Evolutionary conservation across 345 rosid species (phyloP).

Genomic region (Hibiscus tridactylites): DNA sequence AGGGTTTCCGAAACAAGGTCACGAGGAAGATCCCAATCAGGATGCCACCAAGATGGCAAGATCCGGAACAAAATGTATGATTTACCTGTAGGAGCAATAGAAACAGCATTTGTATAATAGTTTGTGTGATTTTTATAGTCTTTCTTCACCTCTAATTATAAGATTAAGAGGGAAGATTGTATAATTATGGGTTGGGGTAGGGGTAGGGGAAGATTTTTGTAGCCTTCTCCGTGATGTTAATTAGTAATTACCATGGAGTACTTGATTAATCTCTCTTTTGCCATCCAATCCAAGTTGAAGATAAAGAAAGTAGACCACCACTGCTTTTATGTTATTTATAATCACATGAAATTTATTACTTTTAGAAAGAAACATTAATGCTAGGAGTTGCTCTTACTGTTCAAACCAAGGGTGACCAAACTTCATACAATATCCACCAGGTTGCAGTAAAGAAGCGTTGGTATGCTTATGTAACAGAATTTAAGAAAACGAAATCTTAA

Average conservation of each 20-base stretch:
- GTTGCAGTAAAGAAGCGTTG: too few relatives aligned
- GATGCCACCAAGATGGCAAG: conserved; percentile 12
- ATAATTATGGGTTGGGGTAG: not conserved
- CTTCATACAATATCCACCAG: too few relatives aligned
- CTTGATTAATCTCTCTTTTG: too few relatives aligned
- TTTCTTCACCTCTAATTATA: not conserved
- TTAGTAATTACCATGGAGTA: not conserved
- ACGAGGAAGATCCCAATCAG: conserved; percentile 12
- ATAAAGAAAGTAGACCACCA: too few relatives aligned
- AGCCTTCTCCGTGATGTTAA: conserved; percentile 9
- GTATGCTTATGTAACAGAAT: too few relatives aligned
- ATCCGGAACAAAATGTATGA: conserved; percentile 21
- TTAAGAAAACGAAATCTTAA: too few relatives aligned
- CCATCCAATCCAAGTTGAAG: too few relatives aligned
- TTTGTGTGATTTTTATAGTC: conserved; percentile 1
- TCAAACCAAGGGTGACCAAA: too few relatives aligned
- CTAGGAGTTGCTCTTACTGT: too few relatives aligned
- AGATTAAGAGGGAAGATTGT: conserved; percentile 18
- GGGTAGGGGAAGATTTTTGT: conserved; percentile 19
- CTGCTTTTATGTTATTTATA: too few relatives aligned
- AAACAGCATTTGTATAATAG: not conserved
- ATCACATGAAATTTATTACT: too few relatives aligned
- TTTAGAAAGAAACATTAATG: too few relatives aligned
- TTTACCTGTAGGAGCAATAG: not conserved
- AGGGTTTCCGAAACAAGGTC: conserved; percentile 51